Conservation (phyloP, 1,284 basidiomycete genomes). For the Meripilus lineatus region DNA sequence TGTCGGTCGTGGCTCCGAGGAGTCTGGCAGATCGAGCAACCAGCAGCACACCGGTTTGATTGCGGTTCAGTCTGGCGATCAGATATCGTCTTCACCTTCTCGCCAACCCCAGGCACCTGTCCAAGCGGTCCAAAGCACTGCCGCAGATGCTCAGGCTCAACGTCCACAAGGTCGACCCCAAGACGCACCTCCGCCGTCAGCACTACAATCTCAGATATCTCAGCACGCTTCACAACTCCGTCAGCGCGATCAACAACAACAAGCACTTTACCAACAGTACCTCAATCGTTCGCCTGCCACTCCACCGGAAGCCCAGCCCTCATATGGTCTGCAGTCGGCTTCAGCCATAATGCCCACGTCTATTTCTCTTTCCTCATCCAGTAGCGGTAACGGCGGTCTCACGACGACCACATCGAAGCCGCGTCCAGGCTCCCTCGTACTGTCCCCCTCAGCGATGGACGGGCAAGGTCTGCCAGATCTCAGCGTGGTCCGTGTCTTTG, state of each 20-base stretch:
- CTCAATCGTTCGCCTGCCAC: conserved; percentile 76
- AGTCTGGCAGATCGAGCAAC: conserved; percentile 46
- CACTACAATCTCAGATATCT: conserved; percentile 22
- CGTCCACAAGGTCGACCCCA: conserved; percentile 25
- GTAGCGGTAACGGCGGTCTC: conserved; percentile 36
- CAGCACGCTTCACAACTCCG: conserved; percentile 65
- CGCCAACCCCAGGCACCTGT: conserved; percentile 41
- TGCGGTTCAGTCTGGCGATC: conserved; percentile 7
- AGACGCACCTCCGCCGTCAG: conserved; percentile 14
- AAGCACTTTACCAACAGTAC: conserved; percentile 86
- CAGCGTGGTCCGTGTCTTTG: conserved; percentile 93
- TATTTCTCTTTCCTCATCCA: conserved; percentile 35
- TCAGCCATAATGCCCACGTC: conserved; percentile 49
- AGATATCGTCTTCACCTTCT: conserved; percentile 34
- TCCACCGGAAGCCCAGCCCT: conserved; percentile 65
- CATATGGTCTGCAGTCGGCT: conserved; percentile 64
- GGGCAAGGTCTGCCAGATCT: conserved; percentile 76
- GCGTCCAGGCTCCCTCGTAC: conserved; percentile 70
- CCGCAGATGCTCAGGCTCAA: conserved; percentile 25
- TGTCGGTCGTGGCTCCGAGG: conserved; percentile 40
- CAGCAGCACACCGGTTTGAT: conserved; percentile 22
- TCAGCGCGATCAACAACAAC: conserved; percentile 84
- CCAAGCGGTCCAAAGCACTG: conserved; percentile 19
- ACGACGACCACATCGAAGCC: conserved; percentile 38
- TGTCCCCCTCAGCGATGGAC: conserved; percentile 53